phyloP scores from a whole-genome alignment of 345 rosid species.

The Passiflora organensis region DNA sequence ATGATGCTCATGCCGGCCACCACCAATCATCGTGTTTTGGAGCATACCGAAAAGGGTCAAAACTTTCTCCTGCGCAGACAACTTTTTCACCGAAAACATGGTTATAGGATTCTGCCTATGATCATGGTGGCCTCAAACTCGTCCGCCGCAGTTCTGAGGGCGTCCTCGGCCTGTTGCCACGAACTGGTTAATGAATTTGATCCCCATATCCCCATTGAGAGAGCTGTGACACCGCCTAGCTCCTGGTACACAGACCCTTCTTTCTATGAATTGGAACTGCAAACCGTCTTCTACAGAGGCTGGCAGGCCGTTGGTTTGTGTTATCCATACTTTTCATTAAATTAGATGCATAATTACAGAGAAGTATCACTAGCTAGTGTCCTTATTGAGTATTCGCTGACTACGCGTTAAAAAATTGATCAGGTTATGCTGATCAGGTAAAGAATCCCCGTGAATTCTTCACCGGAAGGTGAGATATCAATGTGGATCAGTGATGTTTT shows the following conservation, averaged over 20 bases:
- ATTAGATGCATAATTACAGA: no score
- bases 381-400: no score
- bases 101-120: no score
- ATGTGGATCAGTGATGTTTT: no score
- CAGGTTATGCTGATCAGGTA: slow-evolving; percentile 70
- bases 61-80: no score
- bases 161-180: neutral
- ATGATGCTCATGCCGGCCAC: no score
- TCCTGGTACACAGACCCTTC: slow-evolving; percentile 78
- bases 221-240: slow-evolving; percentile 71
- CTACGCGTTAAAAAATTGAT: neutral
- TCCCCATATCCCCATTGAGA: slow-evolving; percentile 58
- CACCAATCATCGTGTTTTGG: no score
- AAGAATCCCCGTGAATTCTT: slow-evolving; percentile 58
- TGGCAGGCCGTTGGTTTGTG: slow-evolving; percentile 84
- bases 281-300: slow-evolving; percentile 65
- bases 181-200: slow-evolving; percentile 46
- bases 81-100: no score
- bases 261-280: slow-evolving; percentile 51
- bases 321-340: neutral
- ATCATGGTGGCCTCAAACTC: no score
- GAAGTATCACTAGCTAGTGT: no score
- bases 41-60: no score
- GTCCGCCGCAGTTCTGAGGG: no score
- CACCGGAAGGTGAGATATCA: slow-evolving; percentile 58